Base-by-base conservation (phyloP, 306 rosid genomes). In the Glycine tomentella region DNA sequence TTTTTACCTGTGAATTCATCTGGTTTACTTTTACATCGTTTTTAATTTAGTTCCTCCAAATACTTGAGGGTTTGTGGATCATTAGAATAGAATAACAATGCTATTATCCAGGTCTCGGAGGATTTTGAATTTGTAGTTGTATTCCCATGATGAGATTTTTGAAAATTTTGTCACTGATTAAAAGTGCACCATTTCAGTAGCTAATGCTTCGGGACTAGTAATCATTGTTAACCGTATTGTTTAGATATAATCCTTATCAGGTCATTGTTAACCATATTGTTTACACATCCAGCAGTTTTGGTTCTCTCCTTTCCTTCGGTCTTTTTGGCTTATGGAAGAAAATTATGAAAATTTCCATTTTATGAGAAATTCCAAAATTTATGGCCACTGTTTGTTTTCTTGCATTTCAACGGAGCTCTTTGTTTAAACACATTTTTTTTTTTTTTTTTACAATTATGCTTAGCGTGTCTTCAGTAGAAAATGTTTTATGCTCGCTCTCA, bases 51-150 rank as follows among this genome's bases (percentile, higher is more conserved):
- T 25, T 25, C 31, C 31, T 25, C 31, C 31, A 25, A 25, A 25
- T 65, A 14, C 31, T 65, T 65, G 71, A 25, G 31, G 48, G 6
- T 65, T 7, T 3, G 49, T 13, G 48, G 31, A 38, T 38, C 49
- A 14, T 65, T 65, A 65, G 49, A 25, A 65, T 38, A 65, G 71
- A 65, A 65, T 64, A 36, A 13, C 69, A 20, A 64, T 64, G 48
- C 69, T 13, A 33, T 63, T 34, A 33, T 64, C 46, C 12, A 36
- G n/a, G 49, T 12, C 50, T 38, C 6, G 20, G 20, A 38, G 50
- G 25, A 36, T 65, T 65, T 65, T 36, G 31, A 14, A 38, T 65
- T 38, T 65, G 20, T 65, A 38, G 16, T 14, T 65, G 20, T 65
- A 40, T 38, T 65, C 71, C 69, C 50, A 40, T 65, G 50, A 38